These are phyloP conservation scores for Lipomyces mesembrius DNA, from an alignment of 805 yeast genomes.

Conservation along the genomic window DNA sequence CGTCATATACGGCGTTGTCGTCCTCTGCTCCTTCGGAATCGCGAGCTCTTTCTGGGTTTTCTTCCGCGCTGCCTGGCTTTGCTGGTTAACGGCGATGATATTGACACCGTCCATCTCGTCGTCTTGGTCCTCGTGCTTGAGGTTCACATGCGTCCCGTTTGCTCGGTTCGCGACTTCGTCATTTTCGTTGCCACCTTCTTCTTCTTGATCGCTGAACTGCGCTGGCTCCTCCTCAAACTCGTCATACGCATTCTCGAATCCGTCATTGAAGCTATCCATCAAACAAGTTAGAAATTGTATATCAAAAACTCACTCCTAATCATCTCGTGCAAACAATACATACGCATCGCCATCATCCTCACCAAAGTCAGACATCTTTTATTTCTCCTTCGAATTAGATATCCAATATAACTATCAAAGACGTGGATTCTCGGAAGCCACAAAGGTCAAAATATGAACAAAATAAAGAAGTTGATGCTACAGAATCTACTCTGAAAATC, in stretches of 20 bases:
- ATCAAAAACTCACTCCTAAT: background rate
- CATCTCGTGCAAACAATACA: constrained; percentile 25
- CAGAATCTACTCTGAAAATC: too few relatives aligned
- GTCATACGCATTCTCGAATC: constrained; percentile 46
- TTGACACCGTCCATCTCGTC: constrained; percentile 66
- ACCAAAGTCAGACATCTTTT: constrained; percentile 48
- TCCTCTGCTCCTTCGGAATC: constrained; percentile 83
- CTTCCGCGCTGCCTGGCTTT: constrained; percentile 49
- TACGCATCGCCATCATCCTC: constrained; percentile 50
- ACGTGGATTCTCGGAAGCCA: background rate
- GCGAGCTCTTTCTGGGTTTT: constrained; percentile 80
- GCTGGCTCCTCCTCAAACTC: constrained; percentile 77
- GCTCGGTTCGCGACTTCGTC: constrained; percentile 48
- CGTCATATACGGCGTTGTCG: constrained; percentile 98
- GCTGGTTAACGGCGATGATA: constrained; percentile 71
- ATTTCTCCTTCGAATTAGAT: background rate
- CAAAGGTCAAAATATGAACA: background rate
- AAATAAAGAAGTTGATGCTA: too few relatives aligned
- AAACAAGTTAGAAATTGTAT: background rate
- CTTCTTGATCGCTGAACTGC: constrained; percentile 67
- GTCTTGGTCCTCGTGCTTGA: constrained; percentile 45
- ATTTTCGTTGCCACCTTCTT: constrained; percentile 55
- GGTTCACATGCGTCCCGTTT: constrained; percentile 44
- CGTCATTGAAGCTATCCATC: constrained; percentile 55
- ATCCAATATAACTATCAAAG: background rate